Percentiles rank a stretch among this genome's conserved stretches.
phyloP scores from a whole-genome alignment of 1,139 yeast genomes.

The Magnusiomyces suaveolens region DNA sequence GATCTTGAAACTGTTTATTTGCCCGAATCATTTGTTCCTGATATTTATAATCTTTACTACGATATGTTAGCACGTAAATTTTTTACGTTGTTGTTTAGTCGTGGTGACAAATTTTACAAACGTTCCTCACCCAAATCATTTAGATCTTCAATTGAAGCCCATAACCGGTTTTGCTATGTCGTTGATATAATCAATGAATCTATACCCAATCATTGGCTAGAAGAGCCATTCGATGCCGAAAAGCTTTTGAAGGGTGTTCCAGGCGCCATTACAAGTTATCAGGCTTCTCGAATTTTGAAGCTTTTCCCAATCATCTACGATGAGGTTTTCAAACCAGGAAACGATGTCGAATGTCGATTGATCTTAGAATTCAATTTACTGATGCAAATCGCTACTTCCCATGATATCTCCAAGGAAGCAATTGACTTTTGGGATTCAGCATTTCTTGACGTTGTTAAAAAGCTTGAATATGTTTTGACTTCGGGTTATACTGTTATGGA shows the following conservation, averaged over 20 bases:
- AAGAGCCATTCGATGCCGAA: not conserved
- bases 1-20: not conserved
- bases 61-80: not conserved
- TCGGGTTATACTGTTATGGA: not conserved
- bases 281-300: not conserved
- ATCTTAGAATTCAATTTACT: not conserved
- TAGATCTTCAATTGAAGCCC: conserved; percentile 1
- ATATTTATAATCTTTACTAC: not conserved
- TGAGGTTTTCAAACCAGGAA: not conserved
- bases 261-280: not conserved
- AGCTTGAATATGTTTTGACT: not conserved
- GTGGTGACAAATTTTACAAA: not conserved
- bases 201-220: not conserved
- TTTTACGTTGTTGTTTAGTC: not conserved
- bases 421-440: conserved; percentile 1
- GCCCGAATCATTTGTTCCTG: not conserved
- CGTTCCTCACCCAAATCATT: not conserved
- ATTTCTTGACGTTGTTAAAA: not conserved
- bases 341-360: not conserved
- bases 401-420: not conserved
- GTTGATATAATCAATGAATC: not conserved
- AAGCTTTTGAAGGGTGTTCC: conserved; percentile 3
- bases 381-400: not conserved
- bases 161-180: conserved; percentile 2
- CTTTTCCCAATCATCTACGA: not conserved